Evolutionary conservation across 1,284 basidiomycete genomes (phyloP).

Genomic region (Ustilago cynodontis): DNA sequence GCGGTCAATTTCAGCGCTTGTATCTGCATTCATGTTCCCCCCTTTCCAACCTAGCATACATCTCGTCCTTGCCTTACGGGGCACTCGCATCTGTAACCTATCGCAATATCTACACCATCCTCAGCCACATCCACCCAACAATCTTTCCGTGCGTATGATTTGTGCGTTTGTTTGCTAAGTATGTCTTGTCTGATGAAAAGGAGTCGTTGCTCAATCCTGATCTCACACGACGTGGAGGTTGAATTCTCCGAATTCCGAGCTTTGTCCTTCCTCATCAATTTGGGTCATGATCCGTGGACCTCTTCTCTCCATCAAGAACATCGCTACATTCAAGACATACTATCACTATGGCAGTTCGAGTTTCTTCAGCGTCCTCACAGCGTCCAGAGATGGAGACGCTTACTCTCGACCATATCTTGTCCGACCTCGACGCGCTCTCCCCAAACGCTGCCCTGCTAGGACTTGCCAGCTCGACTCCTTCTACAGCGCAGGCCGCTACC

Average conservation of each 20-base stretch:
- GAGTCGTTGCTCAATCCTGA: too few relatives aligned
- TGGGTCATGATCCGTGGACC: constrained; percentile 4
- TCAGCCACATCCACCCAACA: neutral
- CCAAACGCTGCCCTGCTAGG: constrained; percentile 6
- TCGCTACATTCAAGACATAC: neutral
- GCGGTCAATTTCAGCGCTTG: neutral
- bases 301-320: neutral
- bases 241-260: constrained; percentile 9
- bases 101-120: constrained; percentile 11
- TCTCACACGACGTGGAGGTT: neutral
- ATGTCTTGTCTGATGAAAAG: neutral
- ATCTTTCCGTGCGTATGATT: neutral
- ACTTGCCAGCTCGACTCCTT: neutral
- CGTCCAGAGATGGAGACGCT: constrained; percentile 17
- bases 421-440: constrained; percentile 18
- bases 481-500: neutral
- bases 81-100: constrained; percentile 14
- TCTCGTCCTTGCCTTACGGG: neutral
- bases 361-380: neutral
- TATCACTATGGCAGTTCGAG: constrained; percentile 9
- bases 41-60: constrained; percentile 4
- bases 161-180: neutral
- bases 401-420: constrained; percentile 33
- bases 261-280: neutral
- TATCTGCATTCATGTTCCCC: neutral